phyloP scores from a whole-genome alignment of 2,329 filamentous ascomycete genomes.

The Hymenoscyphus fructigenus region DNA sequence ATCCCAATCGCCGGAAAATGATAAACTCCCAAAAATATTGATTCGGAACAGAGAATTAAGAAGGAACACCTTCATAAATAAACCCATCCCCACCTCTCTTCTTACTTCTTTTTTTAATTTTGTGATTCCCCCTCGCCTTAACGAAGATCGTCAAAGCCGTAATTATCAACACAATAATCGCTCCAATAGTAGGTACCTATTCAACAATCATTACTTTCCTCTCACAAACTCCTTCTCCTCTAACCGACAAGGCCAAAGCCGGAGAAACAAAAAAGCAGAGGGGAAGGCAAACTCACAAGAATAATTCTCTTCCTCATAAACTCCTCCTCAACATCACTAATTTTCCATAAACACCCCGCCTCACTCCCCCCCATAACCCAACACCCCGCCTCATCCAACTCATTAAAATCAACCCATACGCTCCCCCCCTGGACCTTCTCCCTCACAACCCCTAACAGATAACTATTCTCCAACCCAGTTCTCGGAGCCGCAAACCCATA shows the following conservation, averaged over 20 bases:
- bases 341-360: slow-evolving; percentile 57
- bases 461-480: slow-evolving; percentile 62
- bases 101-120: slow-evolving; percentile 51
- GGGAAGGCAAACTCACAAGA: slow-evolving; percentile 26
- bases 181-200: slow-evolving; percentile 60
- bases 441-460: slow-evolving; percentile 43
- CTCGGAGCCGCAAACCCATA: slow-evolving; percentile 57
- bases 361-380: slow-evolving; percentile 59
- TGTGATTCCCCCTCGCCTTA: slow-evolving; percentile 62
- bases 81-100: slow-evolving; percentile 51
- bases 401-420: slow-evolving; percentile 62
- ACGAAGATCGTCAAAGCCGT: slow-evolving; percentile 60
- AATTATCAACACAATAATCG: slow-evolving; percentile 61
- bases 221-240: too few species aligned
- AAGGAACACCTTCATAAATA: slow-evolving; percentile 68
- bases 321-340: slow-evolving; percentile 37
- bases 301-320: slow-evolving; percentile 48
- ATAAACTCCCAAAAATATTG: not conserved
- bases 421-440: slow-evolving; percentile 32
- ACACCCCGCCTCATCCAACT: slow-evolving; percentile 53
- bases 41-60: slow-evolving; percentile 12
- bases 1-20: too few species aligned
- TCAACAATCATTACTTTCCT: not conserved
- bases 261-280: too few species aligned
- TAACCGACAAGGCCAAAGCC: too few species aligned